Evolutionary conservation across 164 flowering plant genomes (phyloP).

Genomic region (Stephania yunnanensis): DNA sequence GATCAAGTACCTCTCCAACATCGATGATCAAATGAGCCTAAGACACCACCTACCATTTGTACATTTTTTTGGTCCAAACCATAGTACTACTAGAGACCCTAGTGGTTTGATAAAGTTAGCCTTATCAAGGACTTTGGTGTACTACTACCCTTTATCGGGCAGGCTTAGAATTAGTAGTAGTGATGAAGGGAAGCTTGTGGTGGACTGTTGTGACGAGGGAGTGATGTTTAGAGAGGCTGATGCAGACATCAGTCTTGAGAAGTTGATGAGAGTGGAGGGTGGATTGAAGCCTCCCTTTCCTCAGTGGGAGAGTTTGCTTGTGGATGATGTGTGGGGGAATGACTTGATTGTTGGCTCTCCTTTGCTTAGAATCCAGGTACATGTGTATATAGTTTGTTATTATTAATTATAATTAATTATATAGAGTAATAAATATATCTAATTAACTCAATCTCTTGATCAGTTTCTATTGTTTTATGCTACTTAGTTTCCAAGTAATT

Average conservation of each 20-base stretch:
- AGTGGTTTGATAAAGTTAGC: constrained; percentile 11
- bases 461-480: too few relatives aligned
- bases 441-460: too few relatives aligned
- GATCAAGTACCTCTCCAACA: too few relatives aligned
- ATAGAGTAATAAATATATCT: too few relatives aligned
- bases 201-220: constrained; percentile 22
- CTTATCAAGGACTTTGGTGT: constrained; percentile 16
- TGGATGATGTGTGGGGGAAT: constrained; percentile 20
- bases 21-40: too few relatives aligned
- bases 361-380: constrained; percentile 22
- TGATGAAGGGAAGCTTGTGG: constrained; percentile 18
- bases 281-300: constrained; percentile 20
- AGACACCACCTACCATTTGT: too few relatives aligned
- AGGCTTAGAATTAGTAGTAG: constrained; percentile 7
- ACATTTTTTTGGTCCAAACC: too few relatives aligned
- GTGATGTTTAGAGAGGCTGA: constrained; percentile 17
- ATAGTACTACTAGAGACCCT: not conserved
- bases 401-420: too few relatives aligned
- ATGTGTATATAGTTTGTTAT: too few relatives aligned
- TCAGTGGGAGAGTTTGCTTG: constrained; percentile 14
- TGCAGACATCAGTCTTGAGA: constrained; percentile 9
- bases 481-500: too few relatives aligned
- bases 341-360: constrained; percentile 17
- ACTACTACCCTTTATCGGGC: constrained; percentile 21
- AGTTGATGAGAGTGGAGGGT: constrained; percentile 6